Conservation (phyloP, 345 rosid species). For the Trapa bicornis region DNA sequence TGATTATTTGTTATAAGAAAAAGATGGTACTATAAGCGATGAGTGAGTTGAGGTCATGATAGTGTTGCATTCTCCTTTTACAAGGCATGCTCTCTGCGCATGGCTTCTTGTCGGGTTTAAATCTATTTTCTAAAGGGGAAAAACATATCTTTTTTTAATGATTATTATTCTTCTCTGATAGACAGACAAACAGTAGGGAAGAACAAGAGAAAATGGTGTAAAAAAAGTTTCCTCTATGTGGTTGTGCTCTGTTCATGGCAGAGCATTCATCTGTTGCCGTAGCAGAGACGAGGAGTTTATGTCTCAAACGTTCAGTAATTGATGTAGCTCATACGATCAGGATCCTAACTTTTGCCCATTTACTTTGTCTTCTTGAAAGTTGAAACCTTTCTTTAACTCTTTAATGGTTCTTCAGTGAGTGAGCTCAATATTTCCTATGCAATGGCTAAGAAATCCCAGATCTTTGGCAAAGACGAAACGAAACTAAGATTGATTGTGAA, state of each 20-base stretch:
- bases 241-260: background rate
- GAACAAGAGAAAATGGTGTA: background rate
- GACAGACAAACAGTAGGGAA: background rate
- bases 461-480: background rate
- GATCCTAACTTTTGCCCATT: background rate
- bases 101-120: background rate
- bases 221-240: background rate
- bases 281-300: background rate
- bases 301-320: background rate
- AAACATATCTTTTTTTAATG: background rate
- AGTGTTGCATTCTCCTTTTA: background rate
- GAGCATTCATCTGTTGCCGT: background rate
- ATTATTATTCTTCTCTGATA: background rate
- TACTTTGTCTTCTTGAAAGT: too few species aligned
- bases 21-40: background rate
- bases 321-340: background rate
- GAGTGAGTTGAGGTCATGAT: slow-evolving; percentile 4
- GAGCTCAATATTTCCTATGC: too few species aligned
- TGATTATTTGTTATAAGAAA: too few species aligned
- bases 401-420: too few species aligned
- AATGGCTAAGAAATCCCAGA: too few species aligned
- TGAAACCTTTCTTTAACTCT: too few species aligned
- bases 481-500: background rate
- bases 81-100: slow-evolving; percentile 3
- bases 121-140: background rate